A percentile compares a stretch with the other conserved stretches of the same genome.
Evolutionary conservation across 768 basidiomycete genomes (phyloP).

Genomic region (Trametes villosa): DNA sequence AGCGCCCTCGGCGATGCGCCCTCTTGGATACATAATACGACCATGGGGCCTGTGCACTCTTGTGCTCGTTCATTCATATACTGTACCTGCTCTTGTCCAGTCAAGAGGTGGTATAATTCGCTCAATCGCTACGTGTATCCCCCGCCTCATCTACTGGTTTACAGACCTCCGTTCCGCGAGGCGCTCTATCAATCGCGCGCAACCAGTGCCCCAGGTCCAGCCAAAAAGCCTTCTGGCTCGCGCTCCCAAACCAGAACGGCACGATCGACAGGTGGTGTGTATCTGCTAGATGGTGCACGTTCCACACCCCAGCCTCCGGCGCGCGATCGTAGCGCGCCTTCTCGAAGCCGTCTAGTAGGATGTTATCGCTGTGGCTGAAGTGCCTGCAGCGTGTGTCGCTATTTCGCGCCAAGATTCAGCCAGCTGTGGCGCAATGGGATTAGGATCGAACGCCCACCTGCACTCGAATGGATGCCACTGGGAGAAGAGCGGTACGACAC

Average conservation of each 20-base stretch:
- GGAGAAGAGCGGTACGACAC: constrained; percentile 53
- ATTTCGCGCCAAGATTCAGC: no score
- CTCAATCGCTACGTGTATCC: not conserved
- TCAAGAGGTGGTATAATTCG: no score
- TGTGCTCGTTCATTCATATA: not conserved
- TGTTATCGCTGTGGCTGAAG: constrained; percentile 13
- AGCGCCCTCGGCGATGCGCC: no score
- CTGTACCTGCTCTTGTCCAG: not conserved
- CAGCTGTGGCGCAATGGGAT: not conserved
- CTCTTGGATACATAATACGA: not conserved
- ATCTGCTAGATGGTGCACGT: constrained; percentile 41
- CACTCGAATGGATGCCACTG: constrained; percentile 55
- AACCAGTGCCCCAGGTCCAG: constrained; percentile 43
- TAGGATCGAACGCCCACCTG: constrained; percentile 35
- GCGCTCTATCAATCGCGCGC: constrained; percentile 36
- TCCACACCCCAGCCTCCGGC: constrained; percentile 46
- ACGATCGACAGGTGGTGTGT: constrained; percentile 46
- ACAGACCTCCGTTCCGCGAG: not conserved
- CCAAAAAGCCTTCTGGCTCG: constrained; percentile 47
- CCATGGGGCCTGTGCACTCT: not conserved
- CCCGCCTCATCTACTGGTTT: not conserved
- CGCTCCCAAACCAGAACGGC: constrained; percentile 42
- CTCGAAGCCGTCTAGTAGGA: constrained; percentile 4
- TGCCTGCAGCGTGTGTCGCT: constrained; percentile 24
- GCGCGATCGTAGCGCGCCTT: constrained; percentile 6